Base-by-base conservation (phyloP, 306 rosid species). In the Glycine tomentella region DNA sequence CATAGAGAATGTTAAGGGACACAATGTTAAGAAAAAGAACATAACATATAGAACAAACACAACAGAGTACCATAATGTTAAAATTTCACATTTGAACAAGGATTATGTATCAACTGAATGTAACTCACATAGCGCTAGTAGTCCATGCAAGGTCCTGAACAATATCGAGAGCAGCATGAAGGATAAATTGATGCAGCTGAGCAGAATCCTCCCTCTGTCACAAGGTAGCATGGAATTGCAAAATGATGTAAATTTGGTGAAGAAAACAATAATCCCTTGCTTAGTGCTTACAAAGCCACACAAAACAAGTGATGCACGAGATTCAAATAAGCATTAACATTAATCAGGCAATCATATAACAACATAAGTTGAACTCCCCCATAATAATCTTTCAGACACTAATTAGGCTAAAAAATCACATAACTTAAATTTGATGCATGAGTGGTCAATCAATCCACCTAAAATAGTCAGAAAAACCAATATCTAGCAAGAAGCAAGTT, bases 91-190 rank as follows among this genome's bases (percentile, higher is more conserved):
- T 15, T 49, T 58, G 10, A 31, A 56, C 4, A 17, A 46, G 17
- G 67, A 75, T 69, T 11, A 11, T 57, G 63, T 4, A 58, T 17
- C 38, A 52, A 51, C 33, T 6, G 7, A n/a, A 72, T 8, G 55
- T 10, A 74, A 89, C 90, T 88, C 74, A 95, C 99, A 95, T 95
- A 62, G 99, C 97, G 77, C 98, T 95, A 33, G 99, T 95, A 74
- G 99, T 93, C 99, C 99, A 93, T 13, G 99, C 99, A 82, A 93
- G 91, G 89, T 95, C 99, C 88, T 95, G 99, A 69, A 95, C 99
- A 69, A 95, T 90, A 84, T 95, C 99, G 1, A 95, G 91, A 84
- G 99, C 97, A 6, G 99, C 97, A 44, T 95, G 99, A 62, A 95
- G 84, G 68, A 95, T 87, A 86, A 95, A 95, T 85, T 95, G 99